phyloP scores from a whole-genome alignment of 306 rosid genomes.

The Potentilla sterilis region DNA sequence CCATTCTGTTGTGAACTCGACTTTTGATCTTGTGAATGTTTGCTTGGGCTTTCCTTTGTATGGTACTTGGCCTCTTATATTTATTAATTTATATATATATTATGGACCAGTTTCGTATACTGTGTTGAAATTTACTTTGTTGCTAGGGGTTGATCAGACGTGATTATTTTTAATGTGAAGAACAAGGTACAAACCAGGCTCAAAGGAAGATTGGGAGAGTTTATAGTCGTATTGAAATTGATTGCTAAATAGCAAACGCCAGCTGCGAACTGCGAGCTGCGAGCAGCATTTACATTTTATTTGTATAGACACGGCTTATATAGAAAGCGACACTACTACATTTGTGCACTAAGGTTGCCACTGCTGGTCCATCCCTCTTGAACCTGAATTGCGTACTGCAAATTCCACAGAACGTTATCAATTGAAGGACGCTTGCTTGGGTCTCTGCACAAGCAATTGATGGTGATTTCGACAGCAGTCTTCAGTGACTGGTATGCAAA shows the following conservation, averaged over 20 bases:
- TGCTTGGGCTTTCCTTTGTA: slow-evolving; percentile 40
- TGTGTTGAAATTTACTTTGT: background rate
- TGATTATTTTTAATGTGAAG: background rate
- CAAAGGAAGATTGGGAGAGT: background rate
- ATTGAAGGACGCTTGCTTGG: slow-evolving; percentile 73
- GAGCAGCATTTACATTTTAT: slow-evolving; percentile 33
- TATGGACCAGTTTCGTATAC: slow-evolving; percentile 8
- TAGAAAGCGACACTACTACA: slow-evolving; percentile 11
- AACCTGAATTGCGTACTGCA: slow-evolving; percentile 88
- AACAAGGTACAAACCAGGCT: background rate
- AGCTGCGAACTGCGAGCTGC: slow-evolving; percentile 30
- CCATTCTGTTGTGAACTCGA: slow-evolving; percentile 39
- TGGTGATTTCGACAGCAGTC: slow-evolving; percentile 61
- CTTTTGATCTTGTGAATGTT: slow-evolving; percentile 39
- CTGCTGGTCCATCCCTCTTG: slow-evolving; percentile 90
- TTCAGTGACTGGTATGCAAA: slow-evolving; percentile 65
- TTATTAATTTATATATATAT: background rate
- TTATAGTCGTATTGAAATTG: background rate
- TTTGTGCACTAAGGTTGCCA: slow-evolving; percentile 56
- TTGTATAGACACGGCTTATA: background rate
- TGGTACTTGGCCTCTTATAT: slow-evolving; percentile 14
- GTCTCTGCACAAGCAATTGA: slow-evolving; percentile 63
- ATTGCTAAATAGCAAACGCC: background rate
- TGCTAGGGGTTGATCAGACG: background rate
- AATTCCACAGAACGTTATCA: slow-evolving; percentile 83